Evolutionary conservation across 305 asterid species (phyloP), one percentile per base, ranked within the genome.

Genomic region (Ajuga reptans): DNA sequence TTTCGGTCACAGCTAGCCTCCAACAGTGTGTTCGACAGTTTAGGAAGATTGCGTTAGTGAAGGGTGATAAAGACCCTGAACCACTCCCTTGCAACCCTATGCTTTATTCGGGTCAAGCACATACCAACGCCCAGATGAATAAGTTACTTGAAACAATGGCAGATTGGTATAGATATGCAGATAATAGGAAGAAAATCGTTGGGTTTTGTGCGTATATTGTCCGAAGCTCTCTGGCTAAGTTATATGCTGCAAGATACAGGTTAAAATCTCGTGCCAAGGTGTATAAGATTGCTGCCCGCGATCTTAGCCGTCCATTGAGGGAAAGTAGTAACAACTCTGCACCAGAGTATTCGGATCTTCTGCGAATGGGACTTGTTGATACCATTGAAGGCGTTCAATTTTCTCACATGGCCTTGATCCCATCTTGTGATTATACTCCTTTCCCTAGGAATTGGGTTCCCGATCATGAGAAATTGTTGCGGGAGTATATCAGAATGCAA

Each of bases 81-180:
- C 98, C 98, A 2, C 80, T 90, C 60, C 96, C 98, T 67, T 92
- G 98, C 81, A 88, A 89, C 3, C 96, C 97, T 15, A 88, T 92
- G 98, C 93, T 88, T 41, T 90, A 90, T 75, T 92, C 98, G 0
- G 97, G 98, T 9, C 97, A 92, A 78, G 98, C 97, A 16, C 98
- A 92, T 76, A 88, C 96, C 51, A 92, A 92, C 63, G 59, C 97
- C 59, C 98, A 92, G 64, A 90, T 92, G 98, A 92, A 92, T 56
- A 92, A 92, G 79, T 78, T 90, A 27, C 84, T 92, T 2, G 98
- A 92, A 52, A 90, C 97, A 27, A 82, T 92, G 92, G 97, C 97
- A 1, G 98, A 92, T 67, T 92, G 98, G 98, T 92, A 90, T 61
- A 85, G 85, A 77, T 90, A 86, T 67, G 98, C 98, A 6, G 98